Conservation (phyloP, 2,329 filamentous ascomycete species). For the Cercospora zeae-maydis region DNA sequence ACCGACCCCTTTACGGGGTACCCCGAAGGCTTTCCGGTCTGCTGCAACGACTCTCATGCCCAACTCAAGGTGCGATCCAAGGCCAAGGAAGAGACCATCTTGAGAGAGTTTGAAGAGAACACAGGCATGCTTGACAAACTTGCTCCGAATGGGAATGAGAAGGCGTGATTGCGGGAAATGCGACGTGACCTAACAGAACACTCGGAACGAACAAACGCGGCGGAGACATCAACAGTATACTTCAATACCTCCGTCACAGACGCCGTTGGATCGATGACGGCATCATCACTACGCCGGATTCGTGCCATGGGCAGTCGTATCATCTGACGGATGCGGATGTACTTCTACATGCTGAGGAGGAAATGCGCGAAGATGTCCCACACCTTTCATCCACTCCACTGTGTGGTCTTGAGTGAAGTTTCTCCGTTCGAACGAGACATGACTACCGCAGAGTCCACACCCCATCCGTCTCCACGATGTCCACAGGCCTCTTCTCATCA, state of each 20-base stretch:
- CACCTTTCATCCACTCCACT: not conserved
- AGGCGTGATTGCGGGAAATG: not conserved
- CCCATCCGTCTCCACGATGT: conserved; percentile 64
- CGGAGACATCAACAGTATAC: not conserved
- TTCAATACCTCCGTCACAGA: too few species aligned
- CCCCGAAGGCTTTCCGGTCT: not conserved
- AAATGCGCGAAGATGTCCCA: too few species aligned
- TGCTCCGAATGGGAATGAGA: not conserved
- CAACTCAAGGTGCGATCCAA: not conserved
- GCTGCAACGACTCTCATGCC: not conserved
- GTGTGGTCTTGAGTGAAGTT: not conserved
- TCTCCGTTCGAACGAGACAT: not conserved
- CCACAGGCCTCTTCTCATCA: conserved; percentile 74
- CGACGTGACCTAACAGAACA: too few species aligned
- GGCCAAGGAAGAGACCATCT: not conserved
- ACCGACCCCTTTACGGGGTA: not conserved
- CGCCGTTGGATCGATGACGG: not conserved
- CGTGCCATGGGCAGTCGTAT: not conserved
- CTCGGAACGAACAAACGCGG: not conserved
- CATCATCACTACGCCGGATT: not conserved
- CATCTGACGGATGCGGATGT: not conserved
- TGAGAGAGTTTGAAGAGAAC: not conserved
- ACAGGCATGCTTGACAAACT: not conserved
- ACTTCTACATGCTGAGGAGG: not conserved
- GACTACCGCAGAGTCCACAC: conserved; percentile 63